A percentile compares a stretch with the other conserved stretches of the same genome.
These are phyloP conservation scores for Lactifluus hygrophoroides DNA, from an alignment of 768 basidiomycete genomes.

Conservation along the genomic window DNA sequence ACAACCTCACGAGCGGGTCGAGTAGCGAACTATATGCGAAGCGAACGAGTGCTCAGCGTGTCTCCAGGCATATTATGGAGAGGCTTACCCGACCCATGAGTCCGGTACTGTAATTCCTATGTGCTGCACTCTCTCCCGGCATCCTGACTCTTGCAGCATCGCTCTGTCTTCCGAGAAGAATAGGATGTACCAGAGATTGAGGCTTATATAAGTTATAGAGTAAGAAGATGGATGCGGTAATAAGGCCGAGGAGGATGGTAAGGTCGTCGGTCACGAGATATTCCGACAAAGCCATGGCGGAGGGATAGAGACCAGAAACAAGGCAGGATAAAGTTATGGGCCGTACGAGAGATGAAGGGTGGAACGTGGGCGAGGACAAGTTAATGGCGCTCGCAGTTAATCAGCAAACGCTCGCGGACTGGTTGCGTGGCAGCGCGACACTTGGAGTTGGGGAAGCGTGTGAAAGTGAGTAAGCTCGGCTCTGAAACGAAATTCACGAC, in stretches of 20 bases:
- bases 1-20: constrained; percentile 66
- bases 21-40: constrained; percentile 53
- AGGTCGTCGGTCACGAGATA: constrained; percentile 71
- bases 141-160: constrained; percentile 79
- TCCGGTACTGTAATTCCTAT: constrained; percentile 85
- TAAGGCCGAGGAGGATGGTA: constrained; percentile 67
- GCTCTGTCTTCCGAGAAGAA: constrained; percentile 85
- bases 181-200: constrained; percentile 86
- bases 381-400: not conserved
- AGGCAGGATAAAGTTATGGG: not conserved
- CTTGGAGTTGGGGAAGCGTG: no score
- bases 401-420: not conserved
- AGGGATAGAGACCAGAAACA: not conserved
- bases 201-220: constrained; percentile 73
- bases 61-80: not conserved
- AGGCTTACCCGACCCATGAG: constrained; percentile 65
- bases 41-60: not conserved
- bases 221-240: constrained; percentile 67
- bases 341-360: not conserved
- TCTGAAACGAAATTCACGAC: not conserved
- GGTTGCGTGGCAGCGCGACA: constrained; percentile 6
- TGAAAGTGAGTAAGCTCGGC: not conserved
- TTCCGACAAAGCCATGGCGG: constrained; percentile 37
- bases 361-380: not conserved
- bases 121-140: constrained; percentile 75